Evolutionary conservation across 805 yeast genomes (phyloP).

Genomic region (Ogataea sp.): DNA sequence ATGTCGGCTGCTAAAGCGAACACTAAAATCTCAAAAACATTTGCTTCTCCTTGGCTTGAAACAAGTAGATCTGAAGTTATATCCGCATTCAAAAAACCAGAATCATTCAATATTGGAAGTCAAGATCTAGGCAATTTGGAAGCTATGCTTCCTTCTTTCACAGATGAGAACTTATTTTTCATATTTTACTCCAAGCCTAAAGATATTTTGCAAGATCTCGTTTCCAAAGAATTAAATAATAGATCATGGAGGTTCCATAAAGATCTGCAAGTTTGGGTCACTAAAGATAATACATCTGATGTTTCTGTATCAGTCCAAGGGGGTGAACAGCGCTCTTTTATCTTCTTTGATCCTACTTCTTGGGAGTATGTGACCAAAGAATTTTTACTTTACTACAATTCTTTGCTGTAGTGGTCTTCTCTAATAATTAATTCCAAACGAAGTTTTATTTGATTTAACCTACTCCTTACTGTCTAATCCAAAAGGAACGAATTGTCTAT

Average conservation of each 20-base stretch:
- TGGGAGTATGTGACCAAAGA: constrained; percentile 90
- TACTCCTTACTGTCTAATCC: too few species aligned
- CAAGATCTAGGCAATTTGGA: constrained; percentile 21
- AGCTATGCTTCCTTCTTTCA: constrained; percentile 47
- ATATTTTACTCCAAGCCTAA: constrained; percentile 91
- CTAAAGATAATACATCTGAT: constrained; percentile 86
- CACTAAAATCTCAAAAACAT: constrained; percentile 46
- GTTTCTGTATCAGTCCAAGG: constrained; percentile 75
- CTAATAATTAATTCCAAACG: too few species aligned
- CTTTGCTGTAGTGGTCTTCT: constrained; percentile 14
- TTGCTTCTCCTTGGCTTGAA: constrained; percentile 94
- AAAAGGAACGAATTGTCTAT: too few species aligned
- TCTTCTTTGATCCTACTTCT: constrained; percentile 89
- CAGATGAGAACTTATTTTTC: constrained; percentile 89
- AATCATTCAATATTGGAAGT: constrained; percentile 30
- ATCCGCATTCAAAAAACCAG: constrained; percentile 68
- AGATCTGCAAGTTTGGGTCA: constrained; percentile 92
- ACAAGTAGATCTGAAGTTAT: constrained; percentile 85
- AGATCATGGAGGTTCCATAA: constrained; percentile 98
- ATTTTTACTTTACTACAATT: constrained; percentile 44
- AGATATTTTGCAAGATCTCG: constrained; percentile 87
- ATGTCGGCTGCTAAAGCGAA: constrained; percentile 32
- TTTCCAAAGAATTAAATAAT: constrained; percentile 82
- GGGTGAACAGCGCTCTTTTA: constrained; percentile 87
- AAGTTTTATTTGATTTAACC: too few species aligned